Evolutionary conservation across 2,329 filamentous ascomycete genomes (phyloP).

Genomic region (Alternaria triticimaculans): DNA sequence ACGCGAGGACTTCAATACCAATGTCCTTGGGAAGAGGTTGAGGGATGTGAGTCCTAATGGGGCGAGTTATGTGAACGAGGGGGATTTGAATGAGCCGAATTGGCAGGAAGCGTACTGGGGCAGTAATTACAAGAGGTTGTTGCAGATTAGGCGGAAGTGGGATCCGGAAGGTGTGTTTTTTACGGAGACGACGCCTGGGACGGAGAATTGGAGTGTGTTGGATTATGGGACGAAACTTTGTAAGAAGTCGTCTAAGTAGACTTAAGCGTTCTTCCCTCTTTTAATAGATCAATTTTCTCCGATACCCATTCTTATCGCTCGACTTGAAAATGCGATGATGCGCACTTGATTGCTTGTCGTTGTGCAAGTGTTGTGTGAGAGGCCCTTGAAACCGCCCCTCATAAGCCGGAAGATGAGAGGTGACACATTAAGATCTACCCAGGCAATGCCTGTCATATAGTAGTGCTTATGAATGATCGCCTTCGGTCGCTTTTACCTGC

Average conservation of each 20-base stretch:
- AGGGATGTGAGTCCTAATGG: constrained; percentile 39
- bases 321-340: not conserved
- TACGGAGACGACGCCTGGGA: constrained; percentile 43
- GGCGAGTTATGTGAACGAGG: constrained; percentile 47
- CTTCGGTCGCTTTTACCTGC: not conserved
- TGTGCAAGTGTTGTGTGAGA: not conserved
- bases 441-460: not conserved
- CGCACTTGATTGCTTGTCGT: not conserved
- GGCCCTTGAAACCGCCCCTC: not conserved
- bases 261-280: not conserved
- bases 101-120: constrained; percentile 49
- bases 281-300: not conserved
- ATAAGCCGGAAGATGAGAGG: not conserved
- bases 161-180: constrained; percentile 47
- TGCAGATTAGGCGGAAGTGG: constrained; percentile 40
- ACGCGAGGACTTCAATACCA: constrained; percentile 35
- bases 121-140: constrained; percentile 40
- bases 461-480: not conserved
- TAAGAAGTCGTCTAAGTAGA: constrained; percentile 23
- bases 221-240: constrained; percentile 47
- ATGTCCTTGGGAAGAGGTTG: constrained; percentile 38
- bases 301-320: not conserved
- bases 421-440: not conserved
- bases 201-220: constrained; percentile 43
- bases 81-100: constrained; percentile 45